Conservation (phyloP, 768 basidiomycete species). For the Rhizopogon roseolus region DNA sequence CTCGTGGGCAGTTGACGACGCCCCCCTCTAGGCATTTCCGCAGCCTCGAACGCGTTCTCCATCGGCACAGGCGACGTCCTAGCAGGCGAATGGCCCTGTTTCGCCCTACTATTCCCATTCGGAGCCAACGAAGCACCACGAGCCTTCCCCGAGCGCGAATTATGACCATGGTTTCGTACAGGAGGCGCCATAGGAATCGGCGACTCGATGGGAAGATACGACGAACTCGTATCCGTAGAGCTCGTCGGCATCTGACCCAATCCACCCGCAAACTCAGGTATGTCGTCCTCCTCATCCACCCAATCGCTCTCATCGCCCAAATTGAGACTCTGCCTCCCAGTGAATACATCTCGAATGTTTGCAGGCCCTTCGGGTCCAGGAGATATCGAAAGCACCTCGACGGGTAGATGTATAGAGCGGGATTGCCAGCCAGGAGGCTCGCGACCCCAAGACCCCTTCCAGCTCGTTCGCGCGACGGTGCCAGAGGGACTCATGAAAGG, state of each 20-base stretch:
- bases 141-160: slow-evolving; percentile 30
- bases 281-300: slow-evolving; percentile 85
- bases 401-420: slow-evolving; percentile 57
- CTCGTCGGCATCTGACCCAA: slow-evolving; percentile 53
- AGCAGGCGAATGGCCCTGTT: slow-evolving; percentile 54
- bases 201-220: slow-evolving; percentile 26
- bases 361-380: slow-evolving; percentile 34
- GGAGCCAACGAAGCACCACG: slow-evolving; percentile 18
- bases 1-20: slow-evolving; percentile 65
- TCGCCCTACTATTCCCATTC: slow-evolving; percentile 33
- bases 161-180: slow-evolving; percentile 43
- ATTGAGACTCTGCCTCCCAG: slow-evolving; percentile 55
- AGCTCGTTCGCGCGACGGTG: slow-evolving; percentile 63
- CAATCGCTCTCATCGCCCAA: slow-evolving; percentile 80
- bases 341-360: slow-evolving; percentile 74
- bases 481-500: slow-evolving; percentile 60
- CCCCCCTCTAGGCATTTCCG: slow-evolving; percentile 44
- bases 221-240: slow-evolving; percentile 20
- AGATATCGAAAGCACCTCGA: slow-evolving; percentile 75
- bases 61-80: slow-evolving; percentile 55
- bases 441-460: slow-evolving; percentile 88
- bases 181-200: slow-evolving; percentile 45
- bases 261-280: slow-evolving; percentile 68
- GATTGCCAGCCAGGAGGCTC: slow-evolving; percentile 85
- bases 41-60: slow-evolving; percentile 43